A percentile compares a stretch with the other conserved stretches of the same genome.
Conservation (phyloP, 2,329 filamentous ascomycete species). For the Colletotrichum sublineola region DNA sequence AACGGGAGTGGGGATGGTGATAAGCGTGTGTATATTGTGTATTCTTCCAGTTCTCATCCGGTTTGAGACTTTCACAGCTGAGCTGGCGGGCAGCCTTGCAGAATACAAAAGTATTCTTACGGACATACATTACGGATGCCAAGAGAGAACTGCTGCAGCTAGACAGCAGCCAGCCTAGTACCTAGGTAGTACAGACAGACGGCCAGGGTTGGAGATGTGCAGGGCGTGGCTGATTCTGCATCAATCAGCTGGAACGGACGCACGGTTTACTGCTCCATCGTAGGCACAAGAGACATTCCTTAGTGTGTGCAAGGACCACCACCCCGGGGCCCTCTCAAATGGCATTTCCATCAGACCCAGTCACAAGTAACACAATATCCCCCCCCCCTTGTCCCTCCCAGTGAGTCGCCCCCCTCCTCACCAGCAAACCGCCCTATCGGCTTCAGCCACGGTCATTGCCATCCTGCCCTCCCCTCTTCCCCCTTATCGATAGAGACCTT, state of each 20-base stretch:
- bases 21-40: too few relatives aligned
- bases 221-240: slow-evolving; percentile 28
- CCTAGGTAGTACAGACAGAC: not conserved
- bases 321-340: not conserved
- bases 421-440: slow-evolving; percentile 16
- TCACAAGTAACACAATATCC: slow-evolving; percentile 7
- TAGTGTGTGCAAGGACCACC: not conserved
- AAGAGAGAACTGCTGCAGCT: not conserved
- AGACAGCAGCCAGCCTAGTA: too few relatives aligned
- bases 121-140: not conserved
- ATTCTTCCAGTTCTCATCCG: not conserved
- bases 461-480: not conserved
- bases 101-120: not conserved
- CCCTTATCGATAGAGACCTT: slow-evolving; percentile 37
- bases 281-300: slow-evolving; percentile 10
- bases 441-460: slow-evolving; percentile 17
- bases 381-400: not conserved
- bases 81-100: not conserved
- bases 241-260: slow-evolving; percentile 36
- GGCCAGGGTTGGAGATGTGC: not conserved
- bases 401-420: not conserved
- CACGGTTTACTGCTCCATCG: slow-evolving; percentile 17
- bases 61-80: not conserved
- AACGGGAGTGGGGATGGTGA: not conserved
- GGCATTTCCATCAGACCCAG: not conserved